Evolutionary conservation across 805 yeast species (phyloP).

Genomic region (Teunomyces panamensis): DNA sequence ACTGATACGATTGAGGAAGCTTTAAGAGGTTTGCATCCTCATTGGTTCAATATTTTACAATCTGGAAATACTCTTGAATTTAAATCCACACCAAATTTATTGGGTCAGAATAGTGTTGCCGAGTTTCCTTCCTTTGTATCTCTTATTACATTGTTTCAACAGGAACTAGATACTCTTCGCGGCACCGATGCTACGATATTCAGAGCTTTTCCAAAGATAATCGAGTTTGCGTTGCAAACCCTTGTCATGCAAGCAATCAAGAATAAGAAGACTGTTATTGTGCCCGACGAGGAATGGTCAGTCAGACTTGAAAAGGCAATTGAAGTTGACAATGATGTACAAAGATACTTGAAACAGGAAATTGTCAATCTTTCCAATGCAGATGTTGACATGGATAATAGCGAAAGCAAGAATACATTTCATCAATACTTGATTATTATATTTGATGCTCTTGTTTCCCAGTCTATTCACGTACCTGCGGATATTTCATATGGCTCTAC

Average conservation of each 20-base stretch:
- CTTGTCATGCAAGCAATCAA: constrained; percentile 63
- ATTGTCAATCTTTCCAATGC: constrained; percentile 12
- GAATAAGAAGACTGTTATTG: constrained; percentile 53
- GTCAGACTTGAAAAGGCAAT: constrained; percentile 66
- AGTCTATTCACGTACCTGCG: constrained; percentile 10
- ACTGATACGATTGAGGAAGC: constrained; percentile 82
- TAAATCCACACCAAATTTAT: constrained; percentile 42
- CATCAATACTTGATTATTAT: constrained; percentile 27
- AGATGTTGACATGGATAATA: constrained; percentile 10
- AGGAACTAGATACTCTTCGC: constrained; percentile 16
- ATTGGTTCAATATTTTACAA: constrained; percentile 61
- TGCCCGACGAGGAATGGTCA: constrained; percentile 73
- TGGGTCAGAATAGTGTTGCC: constrained; percentile 38
- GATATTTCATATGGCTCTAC: constrained; percentile 31
- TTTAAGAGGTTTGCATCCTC: constrained; percentile 73
- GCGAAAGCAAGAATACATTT: constrained; percentile 10
- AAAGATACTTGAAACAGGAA: constrained; percentile 18
- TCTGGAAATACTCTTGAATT: constrained; percentile 44
- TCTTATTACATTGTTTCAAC: constrained; percentile 25
- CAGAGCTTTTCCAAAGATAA: constrained; percentile 37
- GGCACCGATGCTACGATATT: constrained; percentile 20
- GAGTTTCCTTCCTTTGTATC: constrained; percentile 55
- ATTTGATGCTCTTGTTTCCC: constrained; percentile 31
- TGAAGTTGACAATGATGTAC: constrained; percentile 56
- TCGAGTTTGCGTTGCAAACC: constrained; percentile 54